Conservation (phyloP, 2,329 filamentous ascomycete genomes). For the Colletotrichum siamense region DNA sequence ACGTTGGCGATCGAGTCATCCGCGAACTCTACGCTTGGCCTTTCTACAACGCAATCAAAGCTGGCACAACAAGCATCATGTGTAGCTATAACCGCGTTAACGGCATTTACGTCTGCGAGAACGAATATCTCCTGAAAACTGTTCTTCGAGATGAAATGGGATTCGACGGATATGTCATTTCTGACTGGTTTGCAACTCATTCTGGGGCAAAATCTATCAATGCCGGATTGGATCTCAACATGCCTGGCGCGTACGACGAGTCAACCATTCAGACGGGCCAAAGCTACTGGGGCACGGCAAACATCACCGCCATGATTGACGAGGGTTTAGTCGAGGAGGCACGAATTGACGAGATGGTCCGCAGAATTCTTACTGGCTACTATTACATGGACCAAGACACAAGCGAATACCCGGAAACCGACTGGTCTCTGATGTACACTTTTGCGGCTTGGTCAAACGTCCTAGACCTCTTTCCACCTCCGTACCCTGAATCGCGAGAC, state of each 20-base stretch:
- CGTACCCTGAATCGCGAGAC: constrained; percentile 55
- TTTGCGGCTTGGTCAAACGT: constrained; percentile 2
- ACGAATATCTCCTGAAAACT: constrained; percentile 62
- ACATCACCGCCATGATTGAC: constrained; percentile 59
- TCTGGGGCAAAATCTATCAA: constrained; percentile 69
- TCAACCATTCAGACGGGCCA: constrained; percentile 50
- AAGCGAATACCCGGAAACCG: constrained; percentile 46
- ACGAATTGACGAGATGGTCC: constrained; percentile 72
- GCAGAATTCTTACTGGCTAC: constrained; percentile 62
- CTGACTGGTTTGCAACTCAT: constrained; percentile 80
- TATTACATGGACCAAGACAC: constrained; percentile 64
- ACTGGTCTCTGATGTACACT: background rate
- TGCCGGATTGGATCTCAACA: constrained; percentile 80
- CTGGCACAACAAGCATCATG: constrained; percentile 72
- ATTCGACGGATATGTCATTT: constrained; percentile 65
- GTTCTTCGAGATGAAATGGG: constrained; percentile 76
- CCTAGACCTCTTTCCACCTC: background rate
- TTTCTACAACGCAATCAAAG: constrained; percentile 71
- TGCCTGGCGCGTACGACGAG: constrained; percentile 68
- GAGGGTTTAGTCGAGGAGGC: constrained; percentile 62
- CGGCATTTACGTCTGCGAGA: constrained; percentile 71
- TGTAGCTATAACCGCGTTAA: constrained; percentile 78
- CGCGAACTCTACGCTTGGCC: constrained; percentile 74
- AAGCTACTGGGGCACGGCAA: constrained; percentile 61
- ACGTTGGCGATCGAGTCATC: constrained; percentile 68